These are phyloP conservation scores for Venturia carpophila DNA, from an alignment of 2,329 filamentous ascomycete genomes.

Conservation along the genomic window DNA sequence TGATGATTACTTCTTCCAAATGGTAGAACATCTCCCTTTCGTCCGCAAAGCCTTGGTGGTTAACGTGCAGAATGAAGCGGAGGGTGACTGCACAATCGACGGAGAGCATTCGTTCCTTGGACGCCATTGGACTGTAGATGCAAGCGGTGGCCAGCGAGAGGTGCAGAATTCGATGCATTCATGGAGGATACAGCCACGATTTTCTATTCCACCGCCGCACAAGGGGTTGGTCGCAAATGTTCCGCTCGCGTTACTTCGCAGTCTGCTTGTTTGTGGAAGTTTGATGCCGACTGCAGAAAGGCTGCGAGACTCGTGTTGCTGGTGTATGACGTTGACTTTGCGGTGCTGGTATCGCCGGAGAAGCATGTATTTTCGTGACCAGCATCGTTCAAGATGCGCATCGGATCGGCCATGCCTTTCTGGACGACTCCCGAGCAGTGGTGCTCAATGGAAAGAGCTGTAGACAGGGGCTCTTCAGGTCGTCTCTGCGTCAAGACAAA, in stretches of 20 bases:
- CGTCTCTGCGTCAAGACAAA: too few species aligned
- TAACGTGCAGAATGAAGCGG: background rate
- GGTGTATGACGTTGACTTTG: too few species aligned
- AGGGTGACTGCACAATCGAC: background rate
- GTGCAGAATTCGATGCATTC: background rate
- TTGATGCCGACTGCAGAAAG: too few species aligned
- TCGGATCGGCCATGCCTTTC: too few species aligned
- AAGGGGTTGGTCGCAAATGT: background rate
- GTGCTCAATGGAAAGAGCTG: too few species aligned
- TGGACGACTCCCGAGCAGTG: too few species aligned
- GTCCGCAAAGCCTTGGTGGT: background rate
- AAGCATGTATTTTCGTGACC: too few species aligned
- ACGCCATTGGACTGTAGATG: constrained; percentile 1
- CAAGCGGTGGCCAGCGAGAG: background rate
- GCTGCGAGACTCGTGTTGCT: too few species aligned
- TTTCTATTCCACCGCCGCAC: background rate
- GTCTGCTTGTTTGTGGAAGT: background rate
- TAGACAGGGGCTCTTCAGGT: too few species aligned
- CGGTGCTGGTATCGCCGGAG: too few species aligned
- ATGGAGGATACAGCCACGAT: background rate
- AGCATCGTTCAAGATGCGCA: too few species aligned
- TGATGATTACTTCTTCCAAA: too few species aligned
- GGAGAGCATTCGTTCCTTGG: background rate
- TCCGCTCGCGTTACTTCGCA: background rate
- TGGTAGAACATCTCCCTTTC: background rate